Percentiles rank a stretch among this genome's conserved stretches.
phyloP scores from a whole-genome alignment of 345 rosid genomes.

The Sisymbrium irio region DNA sequence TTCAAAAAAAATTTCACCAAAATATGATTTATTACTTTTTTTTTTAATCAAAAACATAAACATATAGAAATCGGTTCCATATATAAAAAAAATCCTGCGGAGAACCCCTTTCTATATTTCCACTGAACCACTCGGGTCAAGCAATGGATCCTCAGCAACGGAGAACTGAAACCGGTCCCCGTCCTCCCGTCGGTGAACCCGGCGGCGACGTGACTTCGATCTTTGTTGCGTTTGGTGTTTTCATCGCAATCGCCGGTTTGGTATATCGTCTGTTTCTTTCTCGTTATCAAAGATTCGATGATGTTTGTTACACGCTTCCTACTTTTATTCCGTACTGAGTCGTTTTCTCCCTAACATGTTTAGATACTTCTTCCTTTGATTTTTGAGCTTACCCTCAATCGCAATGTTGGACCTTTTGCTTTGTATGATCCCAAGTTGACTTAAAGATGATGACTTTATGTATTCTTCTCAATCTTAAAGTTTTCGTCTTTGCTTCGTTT shows the following conservation, averaged over 20 bases:
- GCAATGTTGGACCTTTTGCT: neutral
- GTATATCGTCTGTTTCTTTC: slow-evolving; percentile 36
- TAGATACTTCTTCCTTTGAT: neutral
- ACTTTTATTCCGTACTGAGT: neutral
- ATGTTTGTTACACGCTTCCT: no score
- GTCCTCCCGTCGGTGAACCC: slow-evolving; percentile 25
- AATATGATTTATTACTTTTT: no score
- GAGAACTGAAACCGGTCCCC: slow-evolving; percentile 29
- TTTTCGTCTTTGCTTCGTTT: no score
- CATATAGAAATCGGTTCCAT: no score
- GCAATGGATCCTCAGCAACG: slow-evolving; percentile 52
- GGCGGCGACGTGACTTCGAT: slow-evolving; percentile 35
- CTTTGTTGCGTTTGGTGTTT: slow-evolving; percentile 36
- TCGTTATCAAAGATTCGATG: neutral
- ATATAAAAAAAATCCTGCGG: no score
- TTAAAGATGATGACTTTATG: neutral
- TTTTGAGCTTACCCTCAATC: neutral
- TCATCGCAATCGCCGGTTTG: slow-evolving; percentile 40
- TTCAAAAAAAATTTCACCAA: no score
- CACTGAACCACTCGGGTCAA: no score
- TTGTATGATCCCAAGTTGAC: slow-evolving; percentile 20
- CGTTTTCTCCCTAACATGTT: neutral
- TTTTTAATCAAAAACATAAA: no score
- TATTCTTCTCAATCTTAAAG: no score
- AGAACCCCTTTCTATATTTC: no score